Percentiles rank a stretch among this genome's conserved stretches.
phyloP scores from a whole-genome alignment of 352 stramenopile species.

The Pythium angustatum region DNA sequence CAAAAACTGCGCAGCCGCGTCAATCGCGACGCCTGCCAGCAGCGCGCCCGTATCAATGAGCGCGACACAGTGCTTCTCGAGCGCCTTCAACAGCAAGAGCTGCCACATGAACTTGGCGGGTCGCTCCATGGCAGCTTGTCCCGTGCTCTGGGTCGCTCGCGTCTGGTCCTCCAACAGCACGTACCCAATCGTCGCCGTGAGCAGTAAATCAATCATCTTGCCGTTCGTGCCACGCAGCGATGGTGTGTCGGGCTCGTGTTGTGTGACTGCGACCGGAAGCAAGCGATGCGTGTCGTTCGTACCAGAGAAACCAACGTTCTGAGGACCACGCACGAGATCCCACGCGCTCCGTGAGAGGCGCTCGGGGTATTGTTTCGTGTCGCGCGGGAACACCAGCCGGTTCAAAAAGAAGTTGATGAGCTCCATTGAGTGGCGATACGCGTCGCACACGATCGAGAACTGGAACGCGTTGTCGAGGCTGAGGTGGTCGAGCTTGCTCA shows the following conservation, averaged over 20 bases:
- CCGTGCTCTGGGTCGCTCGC: not conserved
- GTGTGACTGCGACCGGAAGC: conserved; percentile 65
- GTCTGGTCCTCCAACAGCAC: conserved; percentile 27
- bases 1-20: conserved; percentile 58
- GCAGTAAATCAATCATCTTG: conserved; percentile 84
- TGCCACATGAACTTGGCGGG: conserved; percentile 27
- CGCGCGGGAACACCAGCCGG: conserved; percentile 73
- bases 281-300: conserved; percentile 90
- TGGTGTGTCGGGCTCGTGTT: conserved; percentile 55
- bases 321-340: conserved; percentile 69
- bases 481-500: conserved; percentile 77
- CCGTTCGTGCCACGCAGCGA: conserved; percentile 77
- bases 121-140: not conserved
- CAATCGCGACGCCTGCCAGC: conserved; percentile 65
- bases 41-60: conserved; percentile 88
- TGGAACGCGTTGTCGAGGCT: conserved; percentile 71
- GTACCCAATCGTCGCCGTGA: conserved; percentile 41
- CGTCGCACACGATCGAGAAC: conserved; percentile 48
- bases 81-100: conserved; percentile 39
- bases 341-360: conserved; percentile 75
- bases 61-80: conserved; percentile 48
- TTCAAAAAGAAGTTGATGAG: conserved; percentile 89
- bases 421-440: conserved; percentile 64
- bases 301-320: conserved; percentile 83
- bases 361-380: conserved; percentile 81